A percentile compares a stretch with the other conserved stretches of the same genome.
Evolutionary conservation across 1,284 basidiomycete species (phyloP).

Genomic region (Leucoagaricus sp.): DNA sequence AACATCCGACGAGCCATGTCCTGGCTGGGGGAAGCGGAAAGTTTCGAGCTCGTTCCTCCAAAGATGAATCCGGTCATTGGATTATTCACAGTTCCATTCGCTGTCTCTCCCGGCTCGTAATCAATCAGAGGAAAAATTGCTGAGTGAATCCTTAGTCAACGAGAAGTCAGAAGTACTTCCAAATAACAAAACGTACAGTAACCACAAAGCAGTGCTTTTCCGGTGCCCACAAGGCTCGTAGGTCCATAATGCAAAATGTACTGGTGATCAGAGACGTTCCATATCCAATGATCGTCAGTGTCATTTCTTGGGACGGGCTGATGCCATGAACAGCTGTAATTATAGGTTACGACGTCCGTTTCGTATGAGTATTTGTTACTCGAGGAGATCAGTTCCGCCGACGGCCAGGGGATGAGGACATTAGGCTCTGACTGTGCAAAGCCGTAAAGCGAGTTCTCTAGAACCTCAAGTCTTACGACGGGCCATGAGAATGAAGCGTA

Average conservation of each 20-base stretch:
- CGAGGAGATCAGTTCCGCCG: not conserved
- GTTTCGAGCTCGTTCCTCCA: not conserved
- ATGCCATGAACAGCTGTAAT: constrained; percentile 7
- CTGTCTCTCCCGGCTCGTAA: rapidly evolving
- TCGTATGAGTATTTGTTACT: not conserved
- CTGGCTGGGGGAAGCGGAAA: not conserved
- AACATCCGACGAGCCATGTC: too few relatives aligned
- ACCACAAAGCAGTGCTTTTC: too few relatives aligned
- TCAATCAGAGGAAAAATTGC: constrained; percentile 1
- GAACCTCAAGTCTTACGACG: not conserved
- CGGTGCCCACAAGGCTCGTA: too few relatives aligned
- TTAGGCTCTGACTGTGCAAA: not conserved
- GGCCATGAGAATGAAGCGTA: too few relatives aligned
- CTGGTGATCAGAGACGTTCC: too few relatives aligned
- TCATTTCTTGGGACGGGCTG: not conserved
- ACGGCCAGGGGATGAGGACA: constrained; percentile 1
- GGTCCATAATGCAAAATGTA: too few relatives aligned
- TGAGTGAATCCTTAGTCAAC: not conserved
- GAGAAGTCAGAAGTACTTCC: too few relatives aligned
- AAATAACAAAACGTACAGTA: too few relatives aligned
- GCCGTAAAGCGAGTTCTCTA: constrained; percentile 2
- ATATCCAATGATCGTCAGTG: not conserved
- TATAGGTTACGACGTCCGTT: not conserved
- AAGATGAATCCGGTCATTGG: constrained; percentile 1
- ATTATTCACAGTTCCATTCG: not conserved